A percentile compares a stretch with the other conserved stretches of the same genome.
Conservation (phyloP, 176 grass and related monocot species). For the Ensete ventricosum region DNA sequence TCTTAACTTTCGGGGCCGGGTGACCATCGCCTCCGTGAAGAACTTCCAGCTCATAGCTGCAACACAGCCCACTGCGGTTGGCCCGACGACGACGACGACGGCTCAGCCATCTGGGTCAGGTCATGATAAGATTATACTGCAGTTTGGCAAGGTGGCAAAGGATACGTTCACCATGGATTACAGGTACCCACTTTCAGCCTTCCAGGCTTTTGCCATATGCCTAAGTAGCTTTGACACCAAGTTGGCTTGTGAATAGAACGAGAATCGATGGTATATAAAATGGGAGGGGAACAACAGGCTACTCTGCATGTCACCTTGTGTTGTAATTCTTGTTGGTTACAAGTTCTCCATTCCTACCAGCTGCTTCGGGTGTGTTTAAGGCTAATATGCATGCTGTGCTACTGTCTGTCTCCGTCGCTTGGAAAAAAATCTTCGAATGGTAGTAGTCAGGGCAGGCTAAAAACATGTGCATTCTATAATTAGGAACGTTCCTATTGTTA, state of each 20-base stretch:
- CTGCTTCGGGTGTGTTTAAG: no score
- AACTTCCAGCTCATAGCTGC: not conserved
- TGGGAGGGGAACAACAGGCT: not conserved
- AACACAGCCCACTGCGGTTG: not conserved
- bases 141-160: constrained; percentile 1
- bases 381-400: no score
- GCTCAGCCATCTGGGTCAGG: not conserved
- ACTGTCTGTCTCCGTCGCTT: no score
- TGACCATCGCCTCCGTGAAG: not conserved
- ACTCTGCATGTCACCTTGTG: not conserved
- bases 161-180: constrained; percentile 1
- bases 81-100: not conserved
- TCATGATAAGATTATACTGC: not conserved
- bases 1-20: no score
- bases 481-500: no score
- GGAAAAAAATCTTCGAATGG: no score
- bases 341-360: no score
- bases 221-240: constrained; percentile 1
- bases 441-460: no score
- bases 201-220: not conserved
- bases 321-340: not conserved
- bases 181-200: not conserved
- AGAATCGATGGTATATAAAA: not conserved
- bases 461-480: no score
- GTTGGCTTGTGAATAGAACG: not conserved